phyloP scores from a whole-genome alignment of 176 grass and related monocot species.

The Oryza nivara region DNA sequence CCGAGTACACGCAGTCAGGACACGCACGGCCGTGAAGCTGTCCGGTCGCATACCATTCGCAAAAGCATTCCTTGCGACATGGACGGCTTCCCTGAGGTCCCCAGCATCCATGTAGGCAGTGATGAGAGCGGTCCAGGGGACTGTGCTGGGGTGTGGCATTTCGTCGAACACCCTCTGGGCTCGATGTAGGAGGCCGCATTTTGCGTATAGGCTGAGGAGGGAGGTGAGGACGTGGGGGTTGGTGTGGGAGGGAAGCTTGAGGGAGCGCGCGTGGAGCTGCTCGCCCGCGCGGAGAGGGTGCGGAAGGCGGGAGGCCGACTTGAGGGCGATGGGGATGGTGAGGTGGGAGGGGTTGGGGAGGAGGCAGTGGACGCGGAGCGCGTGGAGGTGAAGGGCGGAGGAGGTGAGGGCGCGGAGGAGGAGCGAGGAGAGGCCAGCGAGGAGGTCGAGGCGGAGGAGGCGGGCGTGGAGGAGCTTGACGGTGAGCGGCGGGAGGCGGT shows the following conservation, averaged over 20 bases:
- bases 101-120: constrained; percentile 52
- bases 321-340: constrained; percentile 63
- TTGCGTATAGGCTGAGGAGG: constrained; percentile 52
- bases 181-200: constrained; percentile 37
- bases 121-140: constrained; percentile 74
- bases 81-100: constrained; percentile 20
- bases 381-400: constrained; percentile 48
- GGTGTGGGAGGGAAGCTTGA: constrained; percentile 55
- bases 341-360: constrained; percentile 41
- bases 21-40: constrained; percentile 53
- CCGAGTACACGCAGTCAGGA: constrained; percentile 54
- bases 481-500: constrained; percentile 27
- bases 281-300: constrained; percentile 30
- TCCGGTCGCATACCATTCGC: constrained; percentile 48
- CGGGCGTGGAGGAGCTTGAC: constrained; percentile 53
- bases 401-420: neutral
- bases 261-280: constrained; percentile 52
- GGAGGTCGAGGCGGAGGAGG: constrained; percentile 57
- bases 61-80: constrained; percentile 30
- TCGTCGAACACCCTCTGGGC: constrained; percentile 64
- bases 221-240: constrained; percentile 63
- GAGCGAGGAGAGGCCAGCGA: constrained; percentile 5
- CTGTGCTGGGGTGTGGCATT: constrained; percentile 50
- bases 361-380: constrained; percentile 43
- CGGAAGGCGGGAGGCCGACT: constrained; percentile 57